Base-by-base conservation (phyloP, 805 yeast species). In the Candida schatavii region DNA sequence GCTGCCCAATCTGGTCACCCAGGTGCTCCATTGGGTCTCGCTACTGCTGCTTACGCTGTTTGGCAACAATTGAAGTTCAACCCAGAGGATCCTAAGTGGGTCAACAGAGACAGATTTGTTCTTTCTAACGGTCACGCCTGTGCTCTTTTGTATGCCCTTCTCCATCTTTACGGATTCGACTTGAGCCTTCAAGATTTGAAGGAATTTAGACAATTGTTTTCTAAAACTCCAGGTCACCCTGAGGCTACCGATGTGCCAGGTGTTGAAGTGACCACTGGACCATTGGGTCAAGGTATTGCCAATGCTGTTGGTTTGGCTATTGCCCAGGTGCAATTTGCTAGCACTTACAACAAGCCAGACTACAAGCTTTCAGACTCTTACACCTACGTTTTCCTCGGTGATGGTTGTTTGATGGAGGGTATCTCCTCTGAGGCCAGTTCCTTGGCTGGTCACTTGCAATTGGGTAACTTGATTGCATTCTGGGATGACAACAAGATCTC, bases 361-460 rank as follows among this genome's bases (percentile, higher is more conserved):
- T 79, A 67, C 69, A 70, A 77, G 35, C 55, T 91, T 44, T 77
- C 90, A 43, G 86, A 88, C 73, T 78, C 80, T 66, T 79, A 74
- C 78, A 81, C 89, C 49, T 91, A 81, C 72, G 68, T 70, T 55
- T 81, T 91, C 74, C 71, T 90, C 47, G 99, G 99, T 74, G 99
- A 91, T 58, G 99, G 98, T 57, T 91, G 99, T 76, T 77, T 91
- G 76, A 85, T 84, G 89, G 99, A 91, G 77, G 99, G 99, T 80
- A 88, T 91, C 49, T 78, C 97, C 47, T 80, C 93, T 46, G 99
- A 91, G 77, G 93, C 97, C 44, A 78, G 80, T 55, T 91, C 99
- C 28, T 72, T 90, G 47, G 99, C 99, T 50, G 99, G 99, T 60
- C 99, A 91, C 72, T 77, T 91, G 68, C 78, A 88, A 76, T 81